Evolutionary conservation across 306 rosid genomes (phyloP).

Genomic region (Argentina anserina): DNA sequence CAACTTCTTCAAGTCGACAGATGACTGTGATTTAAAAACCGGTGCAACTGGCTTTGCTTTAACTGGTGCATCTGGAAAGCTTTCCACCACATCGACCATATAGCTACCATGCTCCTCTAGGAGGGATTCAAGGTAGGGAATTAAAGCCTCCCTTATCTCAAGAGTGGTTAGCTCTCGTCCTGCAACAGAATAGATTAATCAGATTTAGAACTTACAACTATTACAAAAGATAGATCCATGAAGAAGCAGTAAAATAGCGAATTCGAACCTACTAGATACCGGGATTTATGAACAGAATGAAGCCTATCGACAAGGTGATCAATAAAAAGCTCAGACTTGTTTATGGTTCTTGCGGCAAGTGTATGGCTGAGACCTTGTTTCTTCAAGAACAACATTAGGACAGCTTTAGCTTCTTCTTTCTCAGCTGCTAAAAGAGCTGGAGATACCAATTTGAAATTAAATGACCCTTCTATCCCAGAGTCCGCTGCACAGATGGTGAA

Average conservation of each 20-base stretch:
- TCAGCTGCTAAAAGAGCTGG: constrained; percentile 73
- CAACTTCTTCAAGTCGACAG: constrained; percentile 46
- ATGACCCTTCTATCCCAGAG: constrained; percentile 50
- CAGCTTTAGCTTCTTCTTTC: constrained; percentile 95
- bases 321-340: constrained; percentile 66
- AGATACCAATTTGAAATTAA: constrained; percentile 41
- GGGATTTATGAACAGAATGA: constrained; percentile 74
- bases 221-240: not conserved
- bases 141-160: constrained; percentile 83
- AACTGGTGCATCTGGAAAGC: constrained; percentile 62
- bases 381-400: constrained; percentile 72
- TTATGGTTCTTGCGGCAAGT: constrained; percentile 68
- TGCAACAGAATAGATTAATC: constrained; percentile 35
- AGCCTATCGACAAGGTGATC: constrained; percentile 77
- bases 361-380: constrained; percentile 77
- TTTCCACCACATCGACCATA: constrained; percentile 58
- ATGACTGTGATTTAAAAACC: constrained; percentile 30
- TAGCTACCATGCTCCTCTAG: constrained; percentile 54
- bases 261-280: constrained; percentile 90
- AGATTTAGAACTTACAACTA: constrained; percentile 8
- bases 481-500: constrained; percentile 31
- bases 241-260: constrained; percentile 31
- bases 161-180: constrained; percentile 94
- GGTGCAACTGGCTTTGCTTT: constrained; percentile 41
- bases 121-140: constrained; percentile 73